phyloP scores from a whole-genome alignment of 768 basidiomycete species.

The Macrolepiota dolichaula region DNA sequence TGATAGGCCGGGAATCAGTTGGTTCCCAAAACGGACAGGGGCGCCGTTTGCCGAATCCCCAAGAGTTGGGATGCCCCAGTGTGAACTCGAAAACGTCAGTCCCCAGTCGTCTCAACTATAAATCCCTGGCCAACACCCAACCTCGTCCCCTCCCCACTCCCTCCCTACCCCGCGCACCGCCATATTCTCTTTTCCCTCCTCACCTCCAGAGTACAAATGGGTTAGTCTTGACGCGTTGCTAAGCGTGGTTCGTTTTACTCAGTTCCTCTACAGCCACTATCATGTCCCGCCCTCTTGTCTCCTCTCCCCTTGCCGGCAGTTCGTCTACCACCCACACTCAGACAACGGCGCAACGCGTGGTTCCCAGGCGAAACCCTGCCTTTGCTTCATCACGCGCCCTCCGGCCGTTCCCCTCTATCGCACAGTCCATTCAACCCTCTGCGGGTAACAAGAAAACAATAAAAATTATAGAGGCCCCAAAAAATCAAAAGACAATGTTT shows the following conservation, averaged over 20 bases:
- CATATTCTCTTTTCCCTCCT: background rate
- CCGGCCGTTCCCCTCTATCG: constrained; percentile 72
- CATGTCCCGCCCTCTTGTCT: constrained; percentile 49
- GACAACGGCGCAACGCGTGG: constrained; percentile 26
- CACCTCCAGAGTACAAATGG: constrained; percentile 1
- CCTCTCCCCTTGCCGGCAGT: constrained; percentile 58
- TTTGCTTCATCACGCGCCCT: constrained; percentile 76
- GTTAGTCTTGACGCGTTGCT: background rate
- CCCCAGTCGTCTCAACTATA: constrained; percentile 2
- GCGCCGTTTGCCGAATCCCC: constrained; percentile 27
- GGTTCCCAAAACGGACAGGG: constrained; percentile 9
- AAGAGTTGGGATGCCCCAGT: constrained; percentile 18
- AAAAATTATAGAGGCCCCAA: constrained; percentile 79
- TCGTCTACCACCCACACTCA: constrained; percentile 23
- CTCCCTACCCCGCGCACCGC: background rate
- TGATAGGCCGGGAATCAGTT: constrained; percentile 1
- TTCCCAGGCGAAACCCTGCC: constrained; percentile 42
- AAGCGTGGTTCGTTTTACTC: background rate
- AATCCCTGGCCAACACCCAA: background rate
- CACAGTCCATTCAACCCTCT: constrained; percentile 35
- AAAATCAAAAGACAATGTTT: constrained; percentile 66
- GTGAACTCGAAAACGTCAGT: constrained; percentile 4
- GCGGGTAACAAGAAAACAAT: constrained; percentile 41
- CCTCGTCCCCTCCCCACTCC: background rate
- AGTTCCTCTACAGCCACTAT: constrained; percentile 19